phyloP scores from a whole-genome alignment of 1,284 basidiomycete species.

The Grifola frondosa region DNA sequence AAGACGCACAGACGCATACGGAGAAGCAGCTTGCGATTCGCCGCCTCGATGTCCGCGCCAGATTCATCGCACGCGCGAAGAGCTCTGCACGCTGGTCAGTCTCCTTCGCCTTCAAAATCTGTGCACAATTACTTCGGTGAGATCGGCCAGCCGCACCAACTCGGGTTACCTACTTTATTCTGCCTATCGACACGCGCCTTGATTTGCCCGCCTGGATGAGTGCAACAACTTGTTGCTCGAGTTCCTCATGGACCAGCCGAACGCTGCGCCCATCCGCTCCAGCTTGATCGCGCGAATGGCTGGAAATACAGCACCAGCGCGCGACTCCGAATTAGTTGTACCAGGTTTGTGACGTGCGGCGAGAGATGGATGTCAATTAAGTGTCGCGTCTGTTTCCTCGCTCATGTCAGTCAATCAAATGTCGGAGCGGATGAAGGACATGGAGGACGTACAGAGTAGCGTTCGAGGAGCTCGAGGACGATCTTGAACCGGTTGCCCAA shows the following conservation, averaged over 20 bases:
- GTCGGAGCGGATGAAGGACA: not conserved
- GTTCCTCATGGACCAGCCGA: slow-evolving; percentile 77
- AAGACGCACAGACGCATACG: slow-evolving; percentile 69
- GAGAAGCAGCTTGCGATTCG: slow-evolving; percentile 73
- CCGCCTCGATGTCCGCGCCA: slow-evolving; percentile 65
- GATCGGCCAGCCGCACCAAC: not conserved
- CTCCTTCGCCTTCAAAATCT: slow-evolving; percentile 75
- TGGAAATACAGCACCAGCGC: slow-evolving; percentile 84
- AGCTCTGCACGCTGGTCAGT: slow-evolving; percentile 72
- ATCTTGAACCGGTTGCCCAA: slow-evolving; percentile 78
- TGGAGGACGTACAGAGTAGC: slow-evolving; percentile 61
- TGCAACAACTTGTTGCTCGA: slow-evolving; percentile 67
- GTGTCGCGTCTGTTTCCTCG: slow-evolving; percentile 59
- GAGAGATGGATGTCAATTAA: slow-evolving; percentile 74
- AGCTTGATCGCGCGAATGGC: slow-evolving; percentile 81
- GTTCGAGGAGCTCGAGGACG: slow-evolving; percentile 70
- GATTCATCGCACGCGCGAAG: slow-evolving; percentile 73
- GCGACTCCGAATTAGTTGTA: slow-evolving; percentile 64
- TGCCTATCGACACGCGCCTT: slow-evolving; percentile 78
- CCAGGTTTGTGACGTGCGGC: slow-evolving; percentile 59
- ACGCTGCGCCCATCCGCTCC: slow-evolving; percentile 76
- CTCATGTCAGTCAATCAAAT: not conserved
- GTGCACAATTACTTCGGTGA: not conserved
- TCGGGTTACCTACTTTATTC: slow-evolving; percentile 56
- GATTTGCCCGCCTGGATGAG: slow-evolving; percentile 76